A percentile compares a stretch with the other conserved stretches of the same genome.
Conservation (phyloP, 345 rosid species). For the Pseudoturritis turrita region DNA sequence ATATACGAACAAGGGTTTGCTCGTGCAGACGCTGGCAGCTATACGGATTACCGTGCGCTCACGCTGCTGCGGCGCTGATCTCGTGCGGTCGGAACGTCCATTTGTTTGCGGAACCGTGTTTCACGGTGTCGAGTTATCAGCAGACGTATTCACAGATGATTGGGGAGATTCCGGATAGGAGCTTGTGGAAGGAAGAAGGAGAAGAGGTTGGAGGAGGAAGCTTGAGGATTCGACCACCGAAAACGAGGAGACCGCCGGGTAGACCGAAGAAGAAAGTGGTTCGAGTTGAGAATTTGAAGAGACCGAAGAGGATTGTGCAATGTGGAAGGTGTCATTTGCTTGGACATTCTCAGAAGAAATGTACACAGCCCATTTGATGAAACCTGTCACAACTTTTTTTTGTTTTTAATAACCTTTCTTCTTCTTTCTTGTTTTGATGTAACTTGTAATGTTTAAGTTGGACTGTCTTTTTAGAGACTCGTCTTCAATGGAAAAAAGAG, state of each 20-base stretch:
- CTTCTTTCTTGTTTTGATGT: slow-evolving; percentile 12
- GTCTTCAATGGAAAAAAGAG: neutral
- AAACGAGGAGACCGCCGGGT: slow-evolving; percentile 96
- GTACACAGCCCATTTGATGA: slow-evolving; percentile 73
- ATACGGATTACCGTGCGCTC: slow-evolving; percentile 93
- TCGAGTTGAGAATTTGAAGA: slow-evolving; percentile 87
- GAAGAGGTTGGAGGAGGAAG: slow-evolving; percentile 58
- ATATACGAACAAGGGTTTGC: slow-evolving; percentile 71
- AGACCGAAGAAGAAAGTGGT: slow-evolving; percentile 96
- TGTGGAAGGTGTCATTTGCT: slow-evolving; percentile 97
- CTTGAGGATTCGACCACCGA: slow-evolving; percentile 78
- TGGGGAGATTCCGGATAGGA: slow-evolving; percentile 61
- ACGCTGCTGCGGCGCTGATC: slow-evolving; percentile 92
- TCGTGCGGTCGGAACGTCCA: slow-evolving; percentile 86
- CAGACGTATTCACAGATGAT: slow-evolving; percentile 76
- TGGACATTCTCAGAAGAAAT: slow-evolving; percentile 99
- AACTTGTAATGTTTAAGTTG: slow-evolving; percentile 28
- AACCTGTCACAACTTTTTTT: neutral
- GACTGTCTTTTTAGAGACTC: slow-evolving; percentile 9
- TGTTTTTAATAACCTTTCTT: neutral
- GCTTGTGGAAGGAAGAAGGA: slow-evolving; percentile 58
- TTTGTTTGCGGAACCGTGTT: slow-evolving; percentile 78
- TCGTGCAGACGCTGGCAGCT: slow-evolving; percentile 97
- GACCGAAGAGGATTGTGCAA: slow-evolving; percentile 93
- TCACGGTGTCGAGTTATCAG: slow-evolving; percentile 66